Evolutionary conservation across 306 rosid species (phyloP).

Genomic region (apple (Malus domestica)): ASM211411v1 NC_041805.1:28280001-28280500

Average conservation of each 20-base stretch:
- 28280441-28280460: constrained; percentile 42
- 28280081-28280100: constrained; percentile 59
- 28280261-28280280: constrained; percentile 57
- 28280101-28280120: constrained; percentile 77
- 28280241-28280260: constrained; percentile 66
- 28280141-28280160: constrained; percentile 23
- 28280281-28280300: constrained; percentile 55
- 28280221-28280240: constrained; percentile 47
- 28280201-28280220: constrained; percentile 58
- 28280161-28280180: constrained; percentile 34
- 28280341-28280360: constrained; percentile 80
- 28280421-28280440: constrained; percentile 67
- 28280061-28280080: constrained; percentile 61
- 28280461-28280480: constrained; percentile 79
- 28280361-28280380: constrained; percentile 89
- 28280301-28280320: constrained; percentile 92
- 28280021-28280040: constrained; percentile 51
- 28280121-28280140: constrained; percentile 37
- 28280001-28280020: constrained; percentile 33
- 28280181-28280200: constrained; percentile 46
- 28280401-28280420: constrained; percentile 63
- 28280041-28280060: constrained; percentile 47
- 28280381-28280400: constrained; percentile 80
- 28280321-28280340: constrained; percentile 89
- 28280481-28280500: constrained; percentile 86